These are phyloP conservation scores for Lichtheimia ramosa DNA, from an alignment of 371 early-diverging fungal genomes.

Conservation along the genomic window DNA sequence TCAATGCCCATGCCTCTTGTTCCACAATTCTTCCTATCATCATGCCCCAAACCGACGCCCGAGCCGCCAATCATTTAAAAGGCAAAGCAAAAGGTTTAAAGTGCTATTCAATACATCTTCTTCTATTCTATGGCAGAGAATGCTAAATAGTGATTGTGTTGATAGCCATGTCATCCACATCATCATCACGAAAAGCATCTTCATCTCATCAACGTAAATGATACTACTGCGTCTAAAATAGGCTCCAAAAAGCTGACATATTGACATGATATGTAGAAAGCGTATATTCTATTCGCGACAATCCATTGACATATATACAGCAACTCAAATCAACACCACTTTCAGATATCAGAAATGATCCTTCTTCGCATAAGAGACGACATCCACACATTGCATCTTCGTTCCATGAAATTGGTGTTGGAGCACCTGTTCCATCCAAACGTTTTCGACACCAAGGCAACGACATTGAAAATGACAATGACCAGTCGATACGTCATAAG, in stretches of 20 bases:
- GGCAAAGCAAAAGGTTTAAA: too few relatives aligned
- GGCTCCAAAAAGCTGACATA: neutral
- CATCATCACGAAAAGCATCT: neutral
- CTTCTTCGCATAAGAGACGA: neutral
- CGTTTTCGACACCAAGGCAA: constrained; percentile 7
- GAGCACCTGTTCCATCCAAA: constrained; percentile 20
- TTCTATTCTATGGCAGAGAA: too few relatives aligned
- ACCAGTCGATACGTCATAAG: neutral
- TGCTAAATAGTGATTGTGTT: too few relatives aligned
- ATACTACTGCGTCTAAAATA: too few relatives aligned
- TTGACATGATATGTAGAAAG: neutral
- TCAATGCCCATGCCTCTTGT: too few relatives aligned
- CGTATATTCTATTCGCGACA: constrained; percentile 11
- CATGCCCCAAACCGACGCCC: constrained; percentile 2
- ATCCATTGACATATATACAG: constrained; percentile 13
- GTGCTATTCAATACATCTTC: too few relatives aligned
- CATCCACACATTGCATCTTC: neutral
- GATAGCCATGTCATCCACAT: neutral
- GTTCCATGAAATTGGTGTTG: constrained; percentile 13
- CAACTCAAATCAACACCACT: constrained; percentile 10
- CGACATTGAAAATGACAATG: constrained; percentile 2
- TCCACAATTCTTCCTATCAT: too few relatives aligned
- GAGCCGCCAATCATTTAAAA: neutral
- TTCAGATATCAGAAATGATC: constrained; percentile 5
- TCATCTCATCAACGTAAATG: neutral